Conservation (phyloP, 768 basidiomycete genomes). For the Tylopilus sp. region DNA sequence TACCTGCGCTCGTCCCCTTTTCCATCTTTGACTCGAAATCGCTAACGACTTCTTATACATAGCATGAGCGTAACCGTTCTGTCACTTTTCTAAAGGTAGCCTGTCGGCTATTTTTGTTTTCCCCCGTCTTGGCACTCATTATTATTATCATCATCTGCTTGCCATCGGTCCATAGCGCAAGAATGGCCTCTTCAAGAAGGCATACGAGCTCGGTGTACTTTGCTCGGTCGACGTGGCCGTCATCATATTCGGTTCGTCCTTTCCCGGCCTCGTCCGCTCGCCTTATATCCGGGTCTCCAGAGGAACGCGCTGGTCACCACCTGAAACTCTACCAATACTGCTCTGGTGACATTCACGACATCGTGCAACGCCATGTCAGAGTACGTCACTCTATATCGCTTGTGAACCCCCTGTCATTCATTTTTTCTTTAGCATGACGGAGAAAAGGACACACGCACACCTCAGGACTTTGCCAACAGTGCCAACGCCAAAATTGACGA, state of each 20-base stretch:
- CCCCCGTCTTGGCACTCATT: constrained; percentile 38
- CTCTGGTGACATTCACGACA: constrained; percentile 64
- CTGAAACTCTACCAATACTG: constrained; percentile 81
- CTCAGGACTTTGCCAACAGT: constrained; percentile 47
- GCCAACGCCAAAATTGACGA: constrained; percentile 33
- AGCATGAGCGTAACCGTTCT: constrained; percentile 90
- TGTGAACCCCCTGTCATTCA: constrained; percentile 10
- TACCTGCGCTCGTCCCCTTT: constrained; percentile 21
- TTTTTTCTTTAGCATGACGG: constrained; percentile 42
- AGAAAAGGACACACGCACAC: constrained; percentile 47
- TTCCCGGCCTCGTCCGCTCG: constrained; percentile 1
- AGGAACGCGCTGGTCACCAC: constrained; percentile 77
- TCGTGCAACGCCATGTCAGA: constrained; percentile 65
- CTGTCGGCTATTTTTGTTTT: constrained; percentile 60
- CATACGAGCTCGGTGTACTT: constrained; percentile 86
- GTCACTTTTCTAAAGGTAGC: constrained; percentile 87
- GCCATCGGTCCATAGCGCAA: constrained; percentile 56
- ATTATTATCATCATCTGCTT: constrained; percentile 20
- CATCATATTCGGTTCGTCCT: constrained; percentile 72
- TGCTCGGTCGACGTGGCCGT: constrained; percentile 88
- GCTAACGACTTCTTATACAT: constrained; percentile 42
- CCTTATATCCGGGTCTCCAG: constrained; percentile 35
- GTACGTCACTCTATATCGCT: constrained; percentile 27
- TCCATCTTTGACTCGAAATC: constrained; percentile 31
- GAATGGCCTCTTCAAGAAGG: constrained; percentile 89